phyloP scores from a whole-genome alignment of 345 rosid genomes.

The Raphanus sativus region DNA sequence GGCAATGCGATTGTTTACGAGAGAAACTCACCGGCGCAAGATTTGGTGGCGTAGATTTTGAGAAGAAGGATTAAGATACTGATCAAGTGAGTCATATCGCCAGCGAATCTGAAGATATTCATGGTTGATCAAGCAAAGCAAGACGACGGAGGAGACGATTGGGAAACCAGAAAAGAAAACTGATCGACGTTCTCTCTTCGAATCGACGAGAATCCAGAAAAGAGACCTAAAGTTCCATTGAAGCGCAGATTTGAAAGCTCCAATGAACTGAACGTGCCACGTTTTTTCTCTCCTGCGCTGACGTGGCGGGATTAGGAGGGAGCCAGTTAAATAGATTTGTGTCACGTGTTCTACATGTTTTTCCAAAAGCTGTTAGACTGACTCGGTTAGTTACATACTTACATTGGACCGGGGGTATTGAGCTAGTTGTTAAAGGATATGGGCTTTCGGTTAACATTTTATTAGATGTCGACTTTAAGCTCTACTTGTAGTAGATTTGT shows the following conservation, averaged over 20 bases:
- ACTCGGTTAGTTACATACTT: background rate
- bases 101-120: slow-evolving; percentile 93
- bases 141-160: background rate
- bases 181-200: slow-evolving; percentile 27
- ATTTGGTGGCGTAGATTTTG: slow-evolving; percentile 94
- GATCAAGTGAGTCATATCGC: slow-evolving; percentile 93
- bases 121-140: slow-evolving; percentile 43
- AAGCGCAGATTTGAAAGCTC: background rate
- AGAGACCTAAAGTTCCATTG: background rate
- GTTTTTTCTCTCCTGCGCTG: background rate
- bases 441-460: background rate
- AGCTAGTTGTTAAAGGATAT: background rate
- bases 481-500: too few species aligned
- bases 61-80: slow-evolving; percentile 89
- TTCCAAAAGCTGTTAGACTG: background rate
- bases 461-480: background rate
- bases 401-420: background rate
- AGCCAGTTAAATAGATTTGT: background rate
- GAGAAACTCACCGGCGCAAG: slow-evolving; percentile 68
- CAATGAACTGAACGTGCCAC: background rate
- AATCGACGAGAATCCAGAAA: slow-evolving; percentile 3
- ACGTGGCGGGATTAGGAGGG: background rate
- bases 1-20: slow-evolving; percentile 34
- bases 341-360: background rate
- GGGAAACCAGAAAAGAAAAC: background rate